Conservation (phyloP, 345 rosid genomes). For the Corchorus olitorius region DNA sequence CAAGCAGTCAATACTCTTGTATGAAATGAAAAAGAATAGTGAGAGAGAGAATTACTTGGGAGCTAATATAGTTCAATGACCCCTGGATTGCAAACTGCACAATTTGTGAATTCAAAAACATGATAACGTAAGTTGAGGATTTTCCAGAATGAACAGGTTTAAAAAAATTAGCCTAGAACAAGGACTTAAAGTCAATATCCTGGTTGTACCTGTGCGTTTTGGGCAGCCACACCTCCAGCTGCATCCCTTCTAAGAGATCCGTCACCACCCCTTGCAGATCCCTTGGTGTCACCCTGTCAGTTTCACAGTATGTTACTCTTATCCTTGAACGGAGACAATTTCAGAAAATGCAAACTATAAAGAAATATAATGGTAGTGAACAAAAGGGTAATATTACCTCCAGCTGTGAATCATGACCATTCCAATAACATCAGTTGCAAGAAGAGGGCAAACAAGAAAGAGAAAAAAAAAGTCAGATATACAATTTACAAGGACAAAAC, state of each 20-base stretch:
- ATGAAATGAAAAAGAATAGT: neutral
- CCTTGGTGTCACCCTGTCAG: constrained; percentile 70
- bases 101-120: constrained; percentile 12
- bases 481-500: neutral
- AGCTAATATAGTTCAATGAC: constrained; percentile 44
- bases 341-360: neutral
- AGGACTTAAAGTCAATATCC: constrained; percentile 9
- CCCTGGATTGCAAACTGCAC: constrained; percentile 49
- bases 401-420: constrained; percentile 41
- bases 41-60: constrained; percentile 41
- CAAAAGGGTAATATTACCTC: constrained; percentile 52
- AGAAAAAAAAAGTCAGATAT: constrained; percentile 7
- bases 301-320: constrained; percentile 16
- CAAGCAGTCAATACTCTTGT: neutral
- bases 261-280: constrained; percentile 68
- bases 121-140: constrained; percentile 15
- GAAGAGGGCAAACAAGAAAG: neutral
- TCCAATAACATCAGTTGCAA: constrained; percentile 12
- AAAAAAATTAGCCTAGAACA: constrained; percentile 1
- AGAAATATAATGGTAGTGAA: neutral
- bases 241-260: constrained; percentile 58
- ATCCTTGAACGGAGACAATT: neutral
- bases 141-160: neutral
- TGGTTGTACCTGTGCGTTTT: constrained; percentile 52
- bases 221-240: constrained; percentile 48